Evolutionary conservation across 345 rosid species (phyloP), one percentile per base, ranked within the genome.

Genomic region (Camelina hispida): DNA sequence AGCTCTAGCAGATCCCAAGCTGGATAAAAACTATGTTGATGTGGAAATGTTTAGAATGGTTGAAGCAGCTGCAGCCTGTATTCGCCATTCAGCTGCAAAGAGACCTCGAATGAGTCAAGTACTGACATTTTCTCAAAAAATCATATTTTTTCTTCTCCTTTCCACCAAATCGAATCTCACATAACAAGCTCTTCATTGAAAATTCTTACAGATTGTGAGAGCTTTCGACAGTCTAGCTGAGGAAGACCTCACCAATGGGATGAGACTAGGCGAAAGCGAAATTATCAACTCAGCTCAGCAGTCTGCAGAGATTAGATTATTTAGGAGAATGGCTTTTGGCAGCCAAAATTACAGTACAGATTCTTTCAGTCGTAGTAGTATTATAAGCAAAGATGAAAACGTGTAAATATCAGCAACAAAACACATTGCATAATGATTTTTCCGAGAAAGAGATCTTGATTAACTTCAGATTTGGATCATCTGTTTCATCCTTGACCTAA

Each of bases 71-170:
- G 95, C 93, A 25, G 96, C 93, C 35, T 91, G 97, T 80, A 87
- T 94, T 71, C 86, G 97, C 56, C 98, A 91, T 81, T 86, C 85
- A 63, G 91, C 98, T 80, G 82, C 86, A 61, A 94, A 86, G 81
- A 89, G 98, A 78, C 98, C 98, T 59, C 81, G 88, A 22, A 91
- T 94, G 98, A 89, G 89, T 72, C 98, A 91, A 89, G 98, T 94
- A 84, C 61, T 66, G 0, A 71, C 43, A 28, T 57, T 59, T 48
- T 56, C 18, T 40, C 10, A 9, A 34, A 20, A 32, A 40, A 0
- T 14, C 28, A 18, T 28, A 40, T 54, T 9, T 18, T 17, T 48
- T 5, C 47, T 12, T 58, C n/a, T 30, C 9, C 54, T 16, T 30
- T 52, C 32, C 13, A 17, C 32, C 13, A 25, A 16, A 20, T 30